Evolutionary conservation across 2,329 filamentous ascomycete genomes (phyloP).

Genomic region (Scedosporium apiospermum): DNA sequence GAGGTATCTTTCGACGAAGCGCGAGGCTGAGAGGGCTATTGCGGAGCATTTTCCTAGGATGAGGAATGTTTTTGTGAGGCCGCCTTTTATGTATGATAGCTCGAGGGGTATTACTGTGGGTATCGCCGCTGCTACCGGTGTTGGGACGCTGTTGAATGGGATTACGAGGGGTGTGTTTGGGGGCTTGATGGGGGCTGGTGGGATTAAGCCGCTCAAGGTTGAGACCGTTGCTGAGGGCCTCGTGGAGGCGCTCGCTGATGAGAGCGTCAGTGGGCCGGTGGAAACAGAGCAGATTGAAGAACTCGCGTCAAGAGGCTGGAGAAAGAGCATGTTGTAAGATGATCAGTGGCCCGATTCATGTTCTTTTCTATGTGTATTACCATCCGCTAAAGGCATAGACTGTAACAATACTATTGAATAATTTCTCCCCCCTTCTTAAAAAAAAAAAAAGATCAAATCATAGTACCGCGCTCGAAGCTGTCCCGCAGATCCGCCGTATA

Average conservation of each 20-base stretch:
- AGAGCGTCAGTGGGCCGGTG: constrained; percentile 61
- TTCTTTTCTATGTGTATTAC: too few species aligned
- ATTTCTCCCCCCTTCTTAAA: not conserved
- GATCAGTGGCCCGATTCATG: too few species aligned
- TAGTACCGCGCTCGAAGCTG: constrained; percentile 93
- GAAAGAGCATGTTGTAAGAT: constrained; percentile 73
- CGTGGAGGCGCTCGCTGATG: constrained; percentile 75
- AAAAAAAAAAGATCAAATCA: constrained; percentile 65
- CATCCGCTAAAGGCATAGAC: not conserved
- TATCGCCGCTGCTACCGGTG: constrained; percentile 67
- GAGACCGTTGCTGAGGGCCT: constrained; percentile 83
- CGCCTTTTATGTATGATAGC: constrained; percentile 82
- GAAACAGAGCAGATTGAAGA: constrained; percentile 73
- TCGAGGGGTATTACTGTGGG: constrained; percentile 75
- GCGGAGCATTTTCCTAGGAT: constrained; percentile 61
- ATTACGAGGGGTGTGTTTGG: constrained; percentile 68
- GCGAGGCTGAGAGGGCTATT: constrained; percentile 77
- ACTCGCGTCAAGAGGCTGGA: constrained; percentile 75
- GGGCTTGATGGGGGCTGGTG: constrained; percentile 70
- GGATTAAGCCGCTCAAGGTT: constrained; percentile 77
- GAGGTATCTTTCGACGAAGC: constrained; percentile 84
- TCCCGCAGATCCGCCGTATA: constrained; percentile 96
- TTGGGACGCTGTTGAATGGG: constrained; percentile 68
- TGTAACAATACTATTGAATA: not conserved
- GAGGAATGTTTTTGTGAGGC: constrained; percentile 72